Evolutionary conservation across 2,329 filamentous ascomycete species (phyloP).

Genomic region (Chrysoporthe austroafricana): DNA sequence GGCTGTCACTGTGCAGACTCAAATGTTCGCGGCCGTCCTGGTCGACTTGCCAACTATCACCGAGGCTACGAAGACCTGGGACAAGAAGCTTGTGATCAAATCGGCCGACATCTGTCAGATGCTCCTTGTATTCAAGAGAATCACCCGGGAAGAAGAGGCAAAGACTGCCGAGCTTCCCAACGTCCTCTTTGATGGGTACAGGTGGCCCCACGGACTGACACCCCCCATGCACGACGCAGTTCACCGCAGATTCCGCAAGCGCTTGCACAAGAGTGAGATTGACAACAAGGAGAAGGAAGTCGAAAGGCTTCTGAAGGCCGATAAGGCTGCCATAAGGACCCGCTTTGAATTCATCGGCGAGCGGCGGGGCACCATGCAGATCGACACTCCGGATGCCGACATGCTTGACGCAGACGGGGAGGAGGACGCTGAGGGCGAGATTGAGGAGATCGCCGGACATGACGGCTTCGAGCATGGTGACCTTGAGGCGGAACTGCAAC

Average conservation of each 20-base stretch:
- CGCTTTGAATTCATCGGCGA: slow-evolving; percentile 69
- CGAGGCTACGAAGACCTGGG: slow-evolving; percentile 93
- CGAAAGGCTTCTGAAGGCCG: slow-evolving; percentile 71
- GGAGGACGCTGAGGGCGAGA: slow-evolving; percentile 46
- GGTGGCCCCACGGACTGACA: slow-evolving; percentile 84
- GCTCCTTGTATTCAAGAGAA: slow-evolving; percentile 75
- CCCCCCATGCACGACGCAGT: slow-evolving; percentile 86
- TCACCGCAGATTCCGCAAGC: slow-evolving; percentile 81
- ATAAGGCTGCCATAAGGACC: slow-evolving; percentile 63
- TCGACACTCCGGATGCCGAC: slow-evolving; percentile 33
- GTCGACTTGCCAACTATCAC: slow-evolving; percentile 86
- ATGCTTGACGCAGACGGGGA: slow-evolving; percentile 58
- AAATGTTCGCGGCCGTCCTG: slow-evolving; percentile 75
- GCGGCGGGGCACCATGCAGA: slow-evolving; percentile 33
- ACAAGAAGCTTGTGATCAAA: slow-evolving; percentile 85
- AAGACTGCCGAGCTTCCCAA: slow-evolving; percentile 68
- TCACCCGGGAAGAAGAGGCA: slow-evolving; percentile 69
- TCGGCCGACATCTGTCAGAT: slow-evolving; percentile 88
- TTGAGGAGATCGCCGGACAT: slow-evolving; percentile 33
- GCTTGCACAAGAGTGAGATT: slow-evolving; percentile 75
- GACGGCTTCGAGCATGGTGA: slow-evolving; percentile 39
- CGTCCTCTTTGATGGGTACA: slow-evolving; percentile 70
- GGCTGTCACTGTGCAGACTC: slow-evolving; percentile 69
- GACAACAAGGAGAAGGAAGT: slow-evolving; percentile 83
- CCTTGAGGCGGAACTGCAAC: slow-evolving; percentile 39